Evolutionary conservation across 1,284 basidiomycete species (phyloP), one percentile per base, ranked within the genome.

Genomic region (Peniophora sp.): DNA sequence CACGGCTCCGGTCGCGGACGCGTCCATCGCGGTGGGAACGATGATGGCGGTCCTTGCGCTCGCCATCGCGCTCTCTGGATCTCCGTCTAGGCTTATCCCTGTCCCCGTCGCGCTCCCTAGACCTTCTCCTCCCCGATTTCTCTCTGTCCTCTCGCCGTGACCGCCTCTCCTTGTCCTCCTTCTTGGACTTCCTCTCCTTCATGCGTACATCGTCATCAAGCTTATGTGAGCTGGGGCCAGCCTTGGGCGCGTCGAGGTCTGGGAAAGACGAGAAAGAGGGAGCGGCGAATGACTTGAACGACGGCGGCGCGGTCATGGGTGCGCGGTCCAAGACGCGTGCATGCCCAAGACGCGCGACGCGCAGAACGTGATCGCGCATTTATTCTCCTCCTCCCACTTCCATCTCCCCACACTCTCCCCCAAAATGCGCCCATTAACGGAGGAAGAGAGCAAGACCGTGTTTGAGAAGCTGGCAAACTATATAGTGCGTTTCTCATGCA

Each of bases 381-480:
- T 20, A 20, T n/a, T 20, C 18, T 41, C 18, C 18, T 41, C 18
- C 18, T 41, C 37, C 37, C n/a, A 41, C 18, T n/a, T 20, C n/a
- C 37, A 17, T 41, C 37, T 5, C 37, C 37, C 18, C 18, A 5
- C n/a, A 41, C 15, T 8, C 37, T 41, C 15, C 10, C n/a, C 18
- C 37, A 41, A 14, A n/a, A 91, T 92, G 89, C 82, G 89, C 6
- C 89, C 89, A 18, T 71, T 92, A 45, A 92, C 89, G 36, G 86
- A 92, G 63, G 88, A 91, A 44, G 89, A 92, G 68, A 91, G 84
- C 61, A 90, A 90, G 63, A 76, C 83, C 0, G 84, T 96, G 15
- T 96, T 96, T 60, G 82, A 86, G 36, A 96, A 96, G 65, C 79
- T 96, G 35, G 89, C 93, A 32, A 93, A 93, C 69, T 96, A 94